Evolutionary conservation across 768 basidiomycete genomes (phyloP), one percentile per base, ranked within the genome.

Genomic region (Termitomyces sp.): DNA sequence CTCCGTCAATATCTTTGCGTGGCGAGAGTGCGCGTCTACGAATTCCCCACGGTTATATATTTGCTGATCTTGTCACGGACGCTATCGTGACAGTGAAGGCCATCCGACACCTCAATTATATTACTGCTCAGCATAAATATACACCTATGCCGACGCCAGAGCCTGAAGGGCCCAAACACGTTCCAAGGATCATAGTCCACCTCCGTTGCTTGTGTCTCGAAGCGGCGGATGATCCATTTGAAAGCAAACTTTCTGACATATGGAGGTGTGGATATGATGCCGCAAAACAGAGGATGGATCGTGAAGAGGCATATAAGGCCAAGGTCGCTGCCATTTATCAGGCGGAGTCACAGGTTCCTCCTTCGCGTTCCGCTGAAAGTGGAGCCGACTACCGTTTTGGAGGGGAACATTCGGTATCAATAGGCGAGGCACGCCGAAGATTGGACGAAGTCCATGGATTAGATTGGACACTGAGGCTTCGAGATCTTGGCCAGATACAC

Each of bases 191-290:
- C 44, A 71, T 73, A 0, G 65, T 96, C 44, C 73, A 67, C 10
- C 68, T 94, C 49, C 75, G 78, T n/a, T 76, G 76, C 43, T 64
- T 96, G 34, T 84, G 82, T 47, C 64, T 91, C 9, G 94, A 97
- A 69, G 85, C 85, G 25, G 82, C 84, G 23, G 95, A 98, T 68
- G 90, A 94, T 63, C 81, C 86, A 1, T 83, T 97, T 55, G 95
- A 98, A 69, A 79, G 81, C 16, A 82, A 78, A 57, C 71, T 97
- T 19, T 88, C 83, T 35, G 74, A 88, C 9, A 89, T 92, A 30
- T 90, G 83, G 78, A 77, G 81, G 57, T 80, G 83, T 47, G 94
- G 92, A 0, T 71, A 80, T 37, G 81, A 84, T 39, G 94, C 93
- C 47, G 84, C 86, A 40, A 79, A 78, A 51, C 78, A 82, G 14